Base-by-base conservation (phyloP, 768 basidiomycete species). In the Hirschioporus abietinus region DNA sequence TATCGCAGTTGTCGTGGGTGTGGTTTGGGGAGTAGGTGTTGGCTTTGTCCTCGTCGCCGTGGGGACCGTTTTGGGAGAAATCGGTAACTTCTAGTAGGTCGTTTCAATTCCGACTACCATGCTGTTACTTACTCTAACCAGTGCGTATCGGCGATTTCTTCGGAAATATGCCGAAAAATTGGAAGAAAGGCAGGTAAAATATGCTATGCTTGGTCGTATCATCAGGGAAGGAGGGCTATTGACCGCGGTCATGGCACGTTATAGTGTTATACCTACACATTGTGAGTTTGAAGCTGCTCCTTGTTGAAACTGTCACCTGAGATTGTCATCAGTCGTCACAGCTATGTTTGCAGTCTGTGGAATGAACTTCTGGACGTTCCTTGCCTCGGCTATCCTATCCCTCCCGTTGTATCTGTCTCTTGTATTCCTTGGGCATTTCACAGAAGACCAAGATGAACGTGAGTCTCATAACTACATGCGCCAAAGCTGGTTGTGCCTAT, bases 191-290 rank as follows among this genome's bases (percentile, higher is more conserved):
- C 75, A 77, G 57, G 71, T 69, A 63, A 62, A 52, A n/a, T 70
- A 69, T 52, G 81, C 77, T n/a, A 80, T 78, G 69, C 70, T 80
- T 8, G 75, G 74, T 7, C 75, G 75, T n/a, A 73, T 77, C 12
- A 72, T 82, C 30, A 68, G 74, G n/a, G 79, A 81, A 60, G 81
- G 80, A 1, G 81, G 81, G 0, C 79, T 80, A 71, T 61, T 61
- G 70, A 71, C 75, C 36, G 73, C 72, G 4, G 70, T 76, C 65
- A 69, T 75, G 60, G 72, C 70, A 17, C 72, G 72, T 23, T 64
- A 73, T 0, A 70, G 69, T 63, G 78, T 72, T 66, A 78, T 78
- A 60, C 80, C 78, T 27, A 77, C 71, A n/a, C 79, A 74, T 66
- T 76, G 70, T 72, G 57, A 58, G 72, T 27, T 27, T 36, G 60